phyloP scores from a whole-genome alignment of 441 rosid species.

The Populus hybrid region DNA sequence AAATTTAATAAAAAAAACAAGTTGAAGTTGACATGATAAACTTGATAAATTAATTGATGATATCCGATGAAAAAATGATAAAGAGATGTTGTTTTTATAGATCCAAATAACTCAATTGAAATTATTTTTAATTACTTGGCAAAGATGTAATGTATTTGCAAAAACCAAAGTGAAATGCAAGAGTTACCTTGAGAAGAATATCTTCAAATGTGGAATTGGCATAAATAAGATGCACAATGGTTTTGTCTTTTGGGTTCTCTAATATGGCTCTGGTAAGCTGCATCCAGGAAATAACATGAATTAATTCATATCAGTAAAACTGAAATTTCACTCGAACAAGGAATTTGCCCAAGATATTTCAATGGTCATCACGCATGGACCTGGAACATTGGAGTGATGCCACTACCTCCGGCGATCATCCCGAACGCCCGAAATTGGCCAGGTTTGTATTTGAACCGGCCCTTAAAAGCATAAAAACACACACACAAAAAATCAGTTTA shows the following conservation, averaged over 20 bases:
- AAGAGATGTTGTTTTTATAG: too few relatives aligned
- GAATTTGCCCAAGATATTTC: not conserved
- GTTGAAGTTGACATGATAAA: too few relatives aligned
- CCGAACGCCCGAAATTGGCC: conserved; percentile 75
- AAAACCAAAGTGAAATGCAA: not conserved
- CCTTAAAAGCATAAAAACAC: conserved; percentile 22
- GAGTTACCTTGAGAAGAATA: conserved; percentile 73
- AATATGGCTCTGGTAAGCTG: conserved; percentile 82
- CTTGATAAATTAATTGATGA: too few relatives aligned
- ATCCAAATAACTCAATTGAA: too few relatives aligned
- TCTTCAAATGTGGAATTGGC: conserved; percentile 73
- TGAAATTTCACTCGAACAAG: not conserved
- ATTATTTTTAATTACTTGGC: too few relatives aligned
- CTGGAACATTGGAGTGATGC: conserved; percentile 94
- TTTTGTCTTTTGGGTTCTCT: conserved; percentile 70
- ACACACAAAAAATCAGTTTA: not conserved
- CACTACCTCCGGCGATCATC: conserved; percentile 90
- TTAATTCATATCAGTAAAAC: too few relatives aligned
- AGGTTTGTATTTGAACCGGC: conserved; percentile 63
- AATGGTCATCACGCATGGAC: conserved; percentile 25
- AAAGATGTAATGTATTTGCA: not conserved
- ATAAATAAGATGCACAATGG: conserved; percentile 65
- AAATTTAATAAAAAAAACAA: too few relatives aligned
- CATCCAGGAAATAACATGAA: not conserved
- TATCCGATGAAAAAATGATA: too few relatives aligned